Evolutionary conservation across 352 stramenopile species (phyloP), one percentile per base, ranked within the genome.

Genomic region (Paralagenidium karlingii): DNA sequence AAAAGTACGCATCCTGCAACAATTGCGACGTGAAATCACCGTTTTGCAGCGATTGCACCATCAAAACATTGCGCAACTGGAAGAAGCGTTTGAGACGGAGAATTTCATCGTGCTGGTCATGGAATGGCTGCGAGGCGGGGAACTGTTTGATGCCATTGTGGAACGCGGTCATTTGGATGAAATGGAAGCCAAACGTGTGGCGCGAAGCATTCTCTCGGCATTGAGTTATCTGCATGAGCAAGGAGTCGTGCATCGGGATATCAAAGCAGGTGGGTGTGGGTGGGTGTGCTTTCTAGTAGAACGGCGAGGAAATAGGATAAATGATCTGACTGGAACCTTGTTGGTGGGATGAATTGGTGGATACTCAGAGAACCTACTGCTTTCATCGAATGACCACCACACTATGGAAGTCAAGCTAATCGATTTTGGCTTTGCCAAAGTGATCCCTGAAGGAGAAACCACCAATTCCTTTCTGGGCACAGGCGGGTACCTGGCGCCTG

Each of bases 131-230:
- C 63, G 79, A 26, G 76, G 73, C 10, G 76, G 76, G 27, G 76
- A 90, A 52, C 58, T 90, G 16, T 90, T 90, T 43, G 76, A 90
- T 29, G 68, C 70, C 3, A 82, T 90, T 29, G 60, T 90, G 9
- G 58, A 84, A 36, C 66, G 62, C 21, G 73, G 68, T 2, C 54
- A 58, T 1, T 77, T 83, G 30, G 56, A 53, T 0, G 76, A 90
- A 29, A 34, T 30, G 2, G 68, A 87, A 16, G 76, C 76, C 10
- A 40, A 60, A 11, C 42, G 75, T 26, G 60, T 84, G 11, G 63
- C 58, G 4, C 55, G 49, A 10, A 63, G 53, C 8, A 51, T 90
- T n/a, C 58, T 85, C n/a, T 79, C 62, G 2, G 68, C 73, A 12
- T 67, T 90, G 30, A 51, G 63, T 41, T 70, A 85, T 49, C 79